Base-by-base conservation (phyloP, 2,329 filamentous ascomycete species). In the Pseudogymnoascus sp. region DNA sequence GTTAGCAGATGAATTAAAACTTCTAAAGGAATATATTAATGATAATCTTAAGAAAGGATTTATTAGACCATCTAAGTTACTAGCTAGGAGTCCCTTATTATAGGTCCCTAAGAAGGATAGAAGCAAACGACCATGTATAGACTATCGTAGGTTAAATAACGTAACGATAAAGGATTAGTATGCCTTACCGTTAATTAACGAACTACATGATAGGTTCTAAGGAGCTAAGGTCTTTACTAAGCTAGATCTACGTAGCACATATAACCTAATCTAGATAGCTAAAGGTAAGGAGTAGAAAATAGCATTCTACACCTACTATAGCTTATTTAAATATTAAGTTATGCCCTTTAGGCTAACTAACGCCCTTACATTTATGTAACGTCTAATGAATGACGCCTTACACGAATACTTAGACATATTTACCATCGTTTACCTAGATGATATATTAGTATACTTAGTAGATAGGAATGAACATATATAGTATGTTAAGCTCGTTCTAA, bases 121-220 rank as follows among this genome's bases (percentile, higher is more conserved):
- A 2, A 67, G 64, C 7, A 62, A 74, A 7, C 64, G 67, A 19
- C 61, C 77, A 44, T 77, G 66, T 66, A 66, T 77, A 5, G 68
- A 78, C 63, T 78, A 77, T 65, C 53, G 68, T 59, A 64, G 37
- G 0, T 65, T 77, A 1, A 78, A 77, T 59, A 63, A 64, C 0
- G 64, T 75, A n/a, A 76, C 69, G 3, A 69, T 70, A 26, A 75
- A 76, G 66, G 69, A 77, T 63, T 60, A 67, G 0, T 74, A 74
- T 64, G 66, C 67, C 2, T 61, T 76, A 21, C 73, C 68, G 0
- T 62, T 75, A 2, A 74, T 77, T 40, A 63, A 61, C 11, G 70
- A 78, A 61, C 72, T 70, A 0, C 61, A 73, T 31, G 62, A 70
- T 31, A 19, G 64, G 1, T 40, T 78, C 6, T 26, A 53, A 1